Conservation (phyloP, 2,329 filamentous ascomycete species). For the Alternaria alternata region DNA sequence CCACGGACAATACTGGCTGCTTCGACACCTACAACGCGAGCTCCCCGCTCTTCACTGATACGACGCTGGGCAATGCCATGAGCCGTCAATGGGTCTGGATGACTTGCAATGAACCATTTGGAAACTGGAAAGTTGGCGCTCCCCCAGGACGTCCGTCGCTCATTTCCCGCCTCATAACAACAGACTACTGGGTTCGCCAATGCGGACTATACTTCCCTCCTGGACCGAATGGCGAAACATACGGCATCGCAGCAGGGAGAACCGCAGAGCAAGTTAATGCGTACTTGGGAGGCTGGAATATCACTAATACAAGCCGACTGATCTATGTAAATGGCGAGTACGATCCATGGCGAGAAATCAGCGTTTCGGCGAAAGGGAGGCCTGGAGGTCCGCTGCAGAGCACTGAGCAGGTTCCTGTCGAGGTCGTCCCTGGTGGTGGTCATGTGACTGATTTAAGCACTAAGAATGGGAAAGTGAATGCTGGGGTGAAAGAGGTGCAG, state of each 20-base stretch:
- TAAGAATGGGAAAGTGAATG: background rate
- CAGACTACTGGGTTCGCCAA: background rate
- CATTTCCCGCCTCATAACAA: background rate
- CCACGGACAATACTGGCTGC: background rate
- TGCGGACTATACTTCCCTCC: background rate
- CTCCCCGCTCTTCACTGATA: background rate
- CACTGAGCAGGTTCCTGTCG: background rate
- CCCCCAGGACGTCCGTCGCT: background rate
- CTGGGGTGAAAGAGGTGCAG: background rate
- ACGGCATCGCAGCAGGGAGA: background rate
- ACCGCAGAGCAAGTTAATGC: background rate
- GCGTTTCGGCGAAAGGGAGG: background rate
- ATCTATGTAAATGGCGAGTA: background rate
- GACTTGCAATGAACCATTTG: background rate
- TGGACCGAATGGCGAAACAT: conserved; percentile 1
- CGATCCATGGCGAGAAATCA: background rate
- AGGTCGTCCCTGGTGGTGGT: background rate
- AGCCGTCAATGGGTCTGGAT: conserved; percentile 1
- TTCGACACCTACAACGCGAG: background rate
- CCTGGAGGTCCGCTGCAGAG: conserved; percentile 1
- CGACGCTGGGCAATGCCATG: background rate
- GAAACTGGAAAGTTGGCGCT: conserved; percentile 1
- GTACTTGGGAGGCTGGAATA: background rate
- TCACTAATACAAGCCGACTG: background rate
- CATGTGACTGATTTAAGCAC: background rate